A percentile compares a stretch with the other conserved stretches of the same genome.
phyloP scores from a whole-genome alignment of 2,329 filamentous ascomycete genomes.

The Penicillium sp. region DNA sequence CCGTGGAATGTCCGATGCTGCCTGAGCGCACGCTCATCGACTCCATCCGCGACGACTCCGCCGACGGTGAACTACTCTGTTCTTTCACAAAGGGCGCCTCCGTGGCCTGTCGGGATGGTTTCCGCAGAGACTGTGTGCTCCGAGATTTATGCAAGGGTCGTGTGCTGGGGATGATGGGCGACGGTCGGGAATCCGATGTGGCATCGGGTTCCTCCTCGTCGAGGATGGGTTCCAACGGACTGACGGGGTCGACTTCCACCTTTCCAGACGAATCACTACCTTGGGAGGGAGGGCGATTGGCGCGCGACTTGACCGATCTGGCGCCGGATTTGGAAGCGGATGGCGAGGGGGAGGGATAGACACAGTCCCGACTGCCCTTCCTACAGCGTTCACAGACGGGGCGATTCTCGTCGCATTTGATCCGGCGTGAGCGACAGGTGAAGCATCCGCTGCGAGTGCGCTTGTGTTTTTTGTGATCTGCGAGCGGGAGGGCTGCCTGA shows the following conservation, averaged over 20 bases:
- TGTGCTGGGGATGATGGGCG: constrained; percentile 24
- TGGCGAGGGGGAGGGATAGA: constrained; percentile 70
- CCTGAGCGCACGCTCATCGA: constrained; percentile 37
- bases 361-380: constrained; percentile 87
- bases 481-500: constrained; percentile 31
- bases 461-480: constrained; percentile 84
- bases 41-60: constrained; percentile 47
- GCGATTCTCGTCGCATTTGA: constrained; percentile 90
- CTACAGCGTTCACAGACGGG: constrained; percentile 88
- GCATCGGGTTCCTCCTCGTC: constrained; percentile 45
- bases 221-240: constrained; percentile 42
- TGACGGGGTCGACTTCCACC: constrained; percentile 43
- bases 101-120: constrained; percentile 26
- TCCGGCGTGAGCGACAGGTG: constrained; percentile 84
- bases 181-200: constrained; percentile 23
- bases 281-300: constrained; percentile 37
- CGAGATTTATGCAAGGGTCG: constrained; percentile 27
- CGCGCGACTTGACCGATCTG: constrained; percentile 46
- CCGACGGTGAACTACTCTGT: constrained; percentile 54
- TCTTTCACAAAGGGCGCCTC: constrained; percentile 45
- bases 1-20: constrained; percentile 29
- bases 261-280: constrained; percentile 57
- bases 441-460: constrained; percentile 92
- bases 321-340: constrained; percentile 46
- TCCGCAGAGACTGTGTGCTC: constrained; percentile 32